Conservation (phyloP, 176 grass and related monocot species). For the Pontederia paniculata region DNA sequence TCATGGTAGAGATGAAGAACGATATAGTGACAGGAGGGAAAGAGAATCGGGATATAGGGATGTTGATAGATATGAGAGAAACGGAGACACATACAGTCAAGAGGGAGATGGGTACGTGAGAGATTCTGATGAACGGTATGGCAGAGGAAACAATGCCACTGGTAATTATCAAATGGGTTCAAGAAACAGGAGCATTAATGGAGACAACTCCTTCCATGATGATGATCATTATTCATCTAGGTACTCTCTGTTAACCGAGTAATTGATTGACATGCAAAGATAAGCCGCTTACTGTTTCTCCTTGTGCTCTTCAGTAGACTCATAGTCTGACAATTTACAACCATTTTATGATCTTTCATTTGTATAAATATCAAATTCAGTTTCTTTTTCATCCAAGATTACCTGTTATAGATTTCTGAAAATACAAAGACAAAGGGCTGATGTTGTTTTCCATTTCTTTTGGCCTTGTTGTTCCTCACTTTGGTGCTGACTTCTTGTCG, state of each 20-base stretch:
- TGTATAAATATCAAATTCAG: too few species aligned
- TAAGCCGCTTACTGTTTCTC: too few species aligned
- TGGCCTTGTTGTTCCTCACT: too few species aligned
- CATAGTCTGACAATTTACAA: too few species aligned
- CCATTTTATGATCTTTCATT: too few species aligned
- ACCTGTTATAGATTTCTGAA: too few species aligned
- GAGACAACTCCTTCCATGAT: slow-evolving; percentile 47
- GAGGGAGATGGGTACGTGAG: slow-evolving; percentile 58
- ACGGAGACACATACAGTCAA: slow-evolving; percentile 43
- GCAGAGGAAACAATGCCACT: slow-evolving; percentile 45
- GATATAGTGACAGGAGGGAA: slow-evolving; percentile 68
- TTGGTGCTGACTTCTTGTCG: slow-evolving; percentile 3
- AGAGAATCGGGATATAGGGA: slow-evolving; percentile 72
- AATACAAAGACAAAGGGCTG: too few species aligned
- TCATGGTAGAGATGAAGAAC: slow-evolving; percentile 52
- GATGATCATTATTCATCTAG: slow-evolving; percentile 64
- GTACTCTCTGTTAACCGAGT: not conserved
- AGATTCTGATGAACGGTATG: slow-evolving; percentile 54
- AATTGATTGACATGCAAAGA: too few species aligned
- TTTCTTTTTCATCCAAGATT: too few species aligned
- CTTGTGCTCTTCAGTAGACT: too few species aligned
- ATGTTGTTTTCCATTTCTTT: too few species aligned
- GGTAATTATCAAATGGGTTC: slow-evolving; percentile 58
- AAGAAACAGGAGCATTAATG: slow-evolving; percentile 47
- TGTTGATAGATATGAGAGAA: slow-evolving; percentile 51